These are phyloP conservation scores for Monoraphidium neglectum DNA, from an alignment of 139 green algal genomes.

Conservation along the genomic window DNA sequence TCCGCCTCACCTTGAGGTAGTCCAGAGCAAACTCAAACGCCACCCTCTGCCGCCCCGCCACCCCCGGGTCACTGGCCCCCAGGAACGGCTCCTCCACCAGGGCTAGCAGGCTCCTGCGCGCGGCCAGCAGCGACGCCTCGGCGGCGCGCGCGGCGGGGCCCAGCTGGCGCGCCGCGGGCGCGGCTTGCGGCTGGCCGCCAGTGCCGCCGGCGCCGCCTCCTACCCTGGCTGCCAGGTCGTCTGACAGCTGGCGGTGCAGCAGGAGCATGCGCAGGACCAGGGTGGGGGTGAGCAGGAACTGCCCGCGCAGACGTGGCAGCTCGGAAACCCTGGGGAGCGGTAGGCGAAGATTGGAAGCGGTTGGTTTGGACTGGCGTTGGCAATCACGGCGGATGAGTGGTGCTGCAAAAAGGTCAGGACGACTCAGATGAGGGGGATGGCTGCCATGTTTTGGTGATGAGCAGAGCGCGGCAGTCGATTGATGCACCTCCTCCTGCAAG, in stretches of 20 bases:
- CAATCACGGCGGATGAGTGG: too few relatives aligned
- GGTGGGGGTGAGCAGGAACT: constrained; percentile 33
- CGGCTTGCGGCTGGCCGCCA: not conserved
- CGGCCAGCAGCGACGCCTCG: too few relatives aligned
- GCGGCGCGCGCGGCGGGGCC: not conserved
- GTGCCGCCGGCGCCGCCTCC: not conserved
- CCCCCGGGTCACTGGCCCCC: not conserved
- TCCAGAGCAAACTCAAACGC: constrained; percentile 27
- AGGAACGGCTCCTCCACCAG: constrained; percentile 2
- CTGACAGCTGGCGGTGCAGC: constrained; percentile 26
- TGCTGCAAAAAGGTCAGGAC: not conserved
- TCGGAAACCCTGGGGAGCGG: too few relatives aligned
- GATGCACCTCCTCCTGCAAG: too few relatives aligned
- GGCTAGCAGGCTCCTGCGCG: constrained; percentile 9
- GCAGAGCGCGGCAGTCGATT: not conserved
- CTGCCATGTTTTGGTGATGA: not conserved
- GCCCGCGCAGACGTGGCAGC: constrained; percentile 30
- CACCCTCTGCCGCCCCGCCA: constrained; percentile 38
- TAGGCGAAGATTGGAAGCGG: too few relatives aligned
- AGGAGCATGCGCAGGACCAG: constrained; percentile 29
- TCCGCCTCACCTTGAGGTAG: constrained; percentile 26
- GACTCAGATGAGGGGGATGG: not conserved
- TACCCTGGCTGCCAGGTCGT: not conserved
- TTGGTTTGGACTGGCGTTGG: too few relatives aligned
- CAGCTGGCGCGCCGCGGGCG: constrained; percentile 3